Conservation (phyloP, 163 green algal genomes). For the Volvox carteri region DNA sequence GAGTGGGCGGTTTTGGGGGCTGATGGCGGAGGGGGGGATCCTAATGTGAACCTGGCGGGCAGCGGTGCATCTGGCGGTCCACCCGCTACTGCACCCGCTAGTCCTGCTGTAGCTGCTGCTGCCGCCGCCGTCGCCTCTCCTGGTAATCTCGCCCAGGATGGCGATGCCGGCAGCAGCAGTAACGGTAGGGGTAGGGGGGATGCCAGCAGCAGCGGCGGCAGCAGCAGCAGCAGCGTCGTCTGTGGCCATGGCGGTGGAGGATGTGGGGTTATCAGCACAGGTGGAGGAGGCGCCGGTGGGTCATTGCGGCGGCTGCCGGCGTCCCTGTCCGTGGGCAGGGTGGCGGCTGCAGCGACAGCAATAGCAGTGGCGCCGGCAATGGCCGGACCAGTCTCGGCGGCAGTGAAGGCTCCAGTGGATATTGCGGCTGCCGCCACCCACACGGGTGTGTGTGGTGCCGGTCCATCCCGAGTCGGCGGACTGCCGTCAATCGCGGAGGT, state of each 20-base stretch:
- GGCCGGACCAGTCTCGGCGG: conserved; percentile 1
- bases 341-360: background rate
- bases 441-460: background rate
- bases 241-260: background rate
- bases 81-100: no score
- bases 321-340: background rate
- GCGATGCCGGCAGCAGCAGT: background rate
- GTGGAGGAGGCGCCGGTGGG: background rate
- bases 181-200: no score
- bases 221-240: background rate
- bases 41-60: no score
- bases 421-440: background rate
- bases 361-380: background rate
- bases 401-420: background rate
- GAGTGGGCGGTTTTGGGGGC: no score
- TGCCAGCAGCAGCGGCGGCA: background rate
- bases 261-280: background rate
- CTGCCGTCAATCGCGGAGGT: conserved; percentile 50
- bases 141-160: no score
- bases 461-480: background rate
- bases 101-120: background rate
- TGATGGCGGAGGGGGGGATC: no score
- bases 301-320: background rate
- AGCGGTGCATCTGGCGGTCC: no score
- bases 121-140: background rate